phyloP scores from a whole-genome alignment of 345 rosid genomes.

The Hypericum androsaemum region DNA sequence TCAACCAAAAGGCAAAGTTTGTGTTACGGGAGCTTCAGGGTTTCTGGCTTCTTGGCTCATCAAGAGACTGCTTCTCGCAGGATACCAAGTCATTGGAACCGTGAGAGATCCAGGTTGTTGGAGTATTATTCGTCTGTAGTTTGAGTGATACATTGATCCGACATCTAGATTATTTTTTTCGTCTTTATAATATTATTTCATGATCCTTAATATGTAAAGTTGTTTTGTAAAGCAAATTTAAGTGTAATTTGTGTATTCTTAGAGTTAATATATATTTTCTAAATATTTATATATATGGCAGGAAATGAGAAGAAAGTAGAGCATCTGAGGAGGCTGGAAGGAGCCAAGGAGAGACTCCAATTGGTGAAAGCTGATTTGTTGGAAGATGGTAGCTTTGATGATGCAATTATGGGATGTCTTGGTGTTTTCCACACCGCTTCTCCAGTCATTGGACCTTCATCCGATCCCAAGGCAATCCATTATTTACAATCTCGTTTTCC shows the following conservation, averaged over 20 bases:
- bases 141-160: no score
- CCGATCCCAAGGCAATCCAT: conserved; percentile 64
- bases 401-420: conserved; percentile 57
- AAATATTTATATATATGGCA: conserved; percentile 9
- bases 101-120: conserved; percentile 72
- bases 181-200: not conserved
- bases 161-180: no score
- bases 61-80: conserved; percentile 64
- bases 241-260: not conserved
- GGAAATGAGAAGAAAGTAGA: conserved; percentile 61
- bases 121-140: no score
- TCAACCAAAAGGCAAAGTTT: conserved; percentile 45
- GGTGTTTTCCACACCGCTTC: conserved; percentile 97
- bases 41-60: conserved; percentile 86
- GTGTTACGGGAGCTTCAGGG: conserved; percentile 90
- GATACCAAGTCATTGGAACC: conserved; percentile 80
- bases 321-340: conserved; percentile 69
- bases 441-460: conserved; percentile 61
- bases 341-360: conserved; percentile 72
- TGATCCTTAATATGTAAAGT: no score
- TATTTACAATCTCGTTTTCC: not conserved
- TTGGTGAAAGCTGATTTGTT: conserved; percentile 66
- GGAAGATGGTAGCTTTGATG: conserved; percentile 77
- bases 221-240: no score
- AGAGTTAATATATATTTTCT: no score